These are phyloP conservation scores for Pseudognaphalium luteoalbum DNA, from an alignment of 129 eudicot species.

Conservation along the genomic window DNA sequence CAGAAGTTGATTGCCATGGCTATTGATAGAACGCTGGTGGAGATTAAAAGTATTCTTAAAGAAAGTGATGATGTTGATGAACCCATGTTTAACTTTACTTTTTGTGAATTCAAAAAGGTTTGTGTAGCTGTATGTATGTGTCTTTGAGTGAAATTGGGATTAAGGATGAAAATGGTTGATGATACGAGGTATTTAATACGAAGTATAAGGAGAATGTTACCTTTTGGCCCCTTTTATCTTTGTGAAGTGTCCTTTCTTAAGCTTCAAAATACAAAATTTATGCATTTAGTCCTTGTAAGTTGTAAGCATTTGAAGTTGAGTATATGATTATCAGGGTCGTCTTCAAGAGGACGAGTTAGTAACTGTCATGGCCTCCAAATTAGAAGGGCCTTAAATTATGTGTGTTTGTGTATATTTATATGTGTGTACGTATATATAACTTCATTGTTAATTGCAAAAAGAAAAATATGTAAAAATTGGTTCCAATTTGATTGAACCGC, in stretches of 20 bases:
- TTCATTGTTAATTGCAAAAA: no score
- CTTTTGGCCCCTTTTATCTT: slow-evolving; percentile 17
- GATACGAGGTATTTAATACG: slow-evolving; percentile 21
- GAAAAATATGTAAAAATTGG: no score
- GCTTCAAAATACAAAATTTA: not conserved
- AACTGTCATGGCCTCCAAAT: no score
- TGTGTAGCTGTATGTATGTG: not conserved
- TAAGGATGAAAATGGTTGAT: slow-evolving; percentile 3
- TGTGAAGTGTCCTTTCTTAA: not conserved
- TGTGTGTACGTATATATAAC: no score
- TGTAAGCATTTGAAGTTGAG: not conserved
- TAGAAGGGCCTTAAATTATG: no score
- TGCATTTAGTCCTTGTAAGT: not conserved
- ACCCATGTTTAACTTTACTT: slow-evolving; percentile 29
- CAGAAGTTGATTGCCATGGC: slow-evolving; percentile 43
- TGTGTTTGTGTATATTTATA: no score
- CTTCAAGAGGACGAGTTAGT: no score
- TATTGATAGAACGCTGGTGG: slow-evolving; percentile 47
- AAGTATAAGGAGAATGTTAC: slow-evolving; percentile 11
- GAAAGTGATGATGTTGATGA: slow-evolving; percentile 39
- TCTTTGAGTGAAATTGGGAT: slow-evolving; percentile 8
- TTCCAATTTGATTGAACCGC: no score
- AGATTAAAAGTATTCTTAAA: slow-evolving; percentile 42
- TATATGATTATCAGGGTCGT: no score
- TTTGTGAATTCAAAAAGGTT: not conserved